Evolutionary conservation across 2,329 filamentous ascomycete species (phyloP).

Genomic region (Clathrospora elynae): DNA sequence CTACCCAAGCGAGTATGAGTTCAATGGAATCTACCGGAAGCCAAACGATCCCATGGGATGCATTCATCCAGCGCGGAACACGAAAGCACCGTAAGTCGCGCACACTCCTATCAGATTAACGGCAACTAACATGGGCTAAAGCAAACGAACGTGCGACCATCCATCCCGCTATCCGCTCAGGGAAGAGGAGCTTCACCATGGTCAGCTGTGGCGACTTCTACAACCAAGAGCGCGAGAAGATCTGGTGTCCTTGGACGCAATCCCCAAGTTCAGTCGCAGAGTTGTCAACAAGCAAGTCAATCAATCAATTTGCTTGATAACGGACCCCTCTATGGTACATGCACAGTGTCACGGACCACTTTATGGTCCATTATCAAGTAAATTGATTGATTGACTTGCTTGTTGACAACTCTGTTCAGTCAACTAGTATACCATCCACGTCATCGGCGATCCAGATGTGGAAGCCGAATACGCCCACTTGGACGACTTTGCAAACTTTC

Average conservation of each 20-base stretch:
- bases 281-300: no score
- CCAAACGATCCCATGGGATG: conserved; percentile 23
- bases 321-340: no score
- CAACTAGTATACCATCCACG: conserved; percentile 27
- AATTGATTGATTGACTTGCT: no score
- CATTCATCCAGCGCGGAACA: conserved; percentile 20
- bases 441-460: conserved; percentile 29
- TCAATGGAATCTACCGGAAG: conserved; percentile 32
- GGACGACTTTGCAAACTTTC: conserved; percentile 32
- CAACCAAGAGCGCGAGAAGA: conserved; percentile 33
- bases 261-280: conserved; percentile 10
- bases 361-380: no score
- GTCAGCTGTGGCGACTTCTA: conserved; percentile 43
- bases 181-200: conserved; percentile 38
- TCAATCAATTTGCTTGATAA: no score
- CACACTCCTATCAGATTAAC: no score
- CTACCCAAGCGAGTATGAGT: conserved; percentile 33
- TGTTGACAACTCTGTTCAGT: no score
- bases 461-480: conserved; percentile 32
- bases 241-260: conserved; percentile 37
- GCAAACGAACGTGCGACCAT: conserved; percentile 1
- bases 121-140: background rate
- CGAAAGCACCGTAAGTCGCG: background rate
- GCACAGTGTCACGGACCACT: no score
- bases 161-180: conserved; percentile 25